Evolutionary conservation across 1,139 yeast species (phyloP), one percentile per base, ranked within the genome.

Genomic region (Geotrichum citri-aurantii): DNA sequence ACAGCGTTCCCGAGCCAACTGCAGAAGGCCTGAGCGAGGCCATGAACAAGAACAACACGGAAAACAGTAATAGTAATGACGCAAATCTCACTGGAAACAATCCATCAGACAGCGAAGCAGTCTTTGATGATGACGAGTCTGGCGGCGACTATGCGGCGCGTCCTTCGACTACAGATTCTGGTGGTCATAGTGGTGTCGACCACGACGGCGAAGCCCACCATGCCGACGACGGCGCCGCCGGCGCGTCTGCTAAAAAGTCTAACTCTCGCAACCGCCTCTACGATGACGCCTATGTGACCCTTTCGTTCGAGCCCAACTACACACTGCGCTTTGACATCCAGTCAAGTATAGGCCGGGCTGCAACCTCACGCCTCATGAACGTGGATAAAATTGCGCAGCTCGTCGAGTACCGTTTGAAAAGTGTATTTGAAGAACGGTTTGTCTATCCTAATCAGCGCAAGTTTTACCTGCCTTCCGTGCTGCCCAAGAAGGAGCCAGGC

Each of bases 391-490:
- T 95, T 47, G 84, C 96, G 8, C 85, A 90, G 55, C 76, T 95
- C 54, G 84, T 95, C 42, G 98, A 93, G 68, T 82, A 84, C 61
- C 85, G 86, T 64, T 79, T 95, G 53, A 81, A 95, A 64, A 86
- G 85, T 62, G 91, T 97, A 96, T 91, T 95, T 70, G 84, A 86
- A 33, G 97, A 91, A 65, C 78, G 97, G 62, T 90, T 97, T 68
- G 95, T 95, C 7, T 95, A 90, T 65, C 99, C 99, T 0, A 78
- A 96, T 63, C 92, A 86, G 67, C 96, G 90, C 71, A 86, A 88
- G 56, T 84, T 93, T 23, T 81, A 81, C 65, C 73, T 93, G 44
- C 99, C 99, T 1, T 85, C 90, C 49, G 76, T 92, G 69, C 92
- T 98, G 97, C 96, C 97, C 40, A 48, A 49, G n/a, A 48, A 48